Evolutionary conservation across 116 monocot genomes (phyloP).

Genomic region (Posidonia oceanica): DNA sequence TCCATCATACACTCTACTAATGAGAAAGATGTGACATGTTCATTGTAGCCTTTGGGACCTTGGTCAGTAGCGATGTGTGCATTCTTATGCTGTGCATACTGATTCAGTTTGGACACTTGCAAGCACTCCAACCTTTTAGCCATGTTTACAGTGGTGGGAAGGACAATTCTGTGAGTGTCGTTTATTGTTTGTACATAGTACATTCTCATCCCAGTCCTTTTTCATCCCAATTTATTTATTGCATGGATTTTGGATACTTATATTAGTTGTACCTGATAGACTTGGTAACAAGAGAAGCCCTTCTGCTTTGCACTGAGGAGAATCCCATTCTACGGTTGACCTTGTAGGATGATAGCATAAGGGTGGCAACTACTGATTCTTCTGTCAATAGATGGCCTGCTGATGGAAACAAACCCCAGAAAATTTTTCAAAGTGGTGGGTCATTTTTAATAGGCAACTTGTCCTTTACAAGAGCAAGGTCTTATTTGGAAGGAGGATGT

Average conservation of each 20-base stretch:
- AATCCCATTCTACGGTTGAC: constrained; percentile 70
- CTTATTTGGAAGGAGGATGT: constrained; percentile 86
- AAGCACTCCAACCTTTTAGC: constrained; percentile 73
- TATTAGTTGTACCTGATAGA: constrained; percentile 87
- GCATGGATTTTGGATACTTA: constrained; percentile 10
- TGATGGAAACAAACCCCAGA: constrained; percentile 67
- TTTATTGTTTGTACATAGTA: constrained; percentile 2
- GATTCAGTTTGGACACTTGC: constrained; percentile 99
- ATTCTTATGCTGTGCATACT: constrained; percentile 98
- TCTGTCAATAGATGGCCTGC: constrained; percentile 78
- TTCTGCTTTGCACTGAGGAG: constrained; percentile 80
- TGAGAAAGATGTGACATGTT: not conserved
- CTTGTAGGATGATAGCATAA: constrained; percentile 78
- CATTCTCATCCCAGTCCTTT: not conserved
- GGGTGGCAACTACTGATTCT: constrained; percentile 97
- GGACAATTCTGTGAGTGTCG: constrained; percentile 70
- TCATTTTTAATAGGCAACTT: constrained; percentile 97
- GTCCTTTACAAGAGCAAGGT: constrained; percentile 87
- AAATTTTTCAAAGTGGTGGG: constrained; percentile 71
- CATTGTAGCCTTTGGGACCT: constrained; percentile 95
- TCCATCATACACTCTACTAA: not conserved
- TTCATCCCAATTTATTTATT: not conserved
- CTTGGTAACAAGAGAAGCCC: constrained; percentile 75
- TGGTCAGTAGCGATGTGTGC: constrained; percentile 94
- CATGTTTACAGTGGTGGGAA: constrained; percentile 99